Conservation (phyloP, 495 filamentous ascomycete species). For the Collariella sp. region DNA sequence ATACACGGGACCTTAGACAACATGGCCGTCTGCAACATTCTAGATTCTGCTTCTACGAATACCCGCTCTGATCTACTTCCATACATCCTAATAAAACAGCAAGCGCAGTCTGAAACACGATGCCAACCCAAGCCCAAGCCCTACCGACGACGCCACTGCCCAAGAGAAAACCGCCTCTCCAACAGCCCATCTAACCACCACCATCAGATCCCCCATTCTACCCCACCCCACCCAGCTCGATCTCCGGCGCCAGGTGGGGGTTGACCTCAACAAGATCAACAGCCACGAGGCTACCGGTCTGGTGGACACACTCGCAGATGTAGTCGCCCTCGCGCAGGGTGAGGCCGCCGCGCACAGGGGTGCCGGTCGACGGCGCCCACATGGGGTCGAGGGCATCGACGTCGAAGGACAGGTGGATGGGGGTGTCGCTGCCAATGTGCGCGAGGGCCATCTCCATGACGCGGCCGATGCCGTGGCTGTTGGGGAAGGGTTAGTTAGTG, state of each 20-base stretch:
- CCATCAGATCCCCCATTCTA: not conserved
- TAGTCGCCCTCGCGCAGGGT: slow-evolving; percentile 95
- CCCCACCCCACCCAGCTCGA: slow-evolving; percentile 21
- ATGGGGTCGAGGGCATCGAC: slow-evolving; percentile 94
- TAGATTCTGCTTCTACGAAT: not conserved
- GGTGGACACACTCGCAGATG: slow-evolving; percentile 93
- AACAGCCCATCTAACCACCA: not conserved
- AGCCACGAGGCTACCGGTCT: slow-evolving; percentile 83
- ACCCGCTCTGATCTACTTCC: too few species aligned
- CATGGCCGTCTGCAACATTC: not conserved
- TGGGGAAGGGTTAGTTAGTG: not conserved
- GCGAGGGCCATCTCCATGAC: slow-evolving; percentile 97
- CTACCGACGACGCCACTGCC: too few species aligned
- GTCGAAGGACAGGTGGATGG: slow-evolving; percentile 95
- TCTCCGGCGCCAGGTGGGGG: slow-evolving; percentile 61
- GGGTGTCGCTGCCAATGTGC: slow-evolving; percentile 86
- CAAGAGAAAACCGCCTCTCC: too few species aligned
- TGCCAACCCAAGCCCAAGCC: too few species aligned
- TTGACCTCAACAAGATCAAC: slow-evolving; percentile 97
- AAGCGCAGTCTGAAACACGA: too few species aligned
- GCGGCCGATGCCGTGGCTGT: slow-evolving; percentile 79
- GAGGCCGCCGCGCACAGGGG: slow-evolving; percentile 88
- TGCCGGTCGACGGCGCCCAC: slow-evolving; percentile 94
- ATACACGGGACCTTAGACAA: too few species aligned
- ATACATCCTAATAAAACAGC: too few species aligned